Percentiles rank a stretch among this genome's conserved stretches.
Conservation (phyloP, 2,329 filamentous ascomycete genomes). For the Coleophoma cylindrospora region DNA sequence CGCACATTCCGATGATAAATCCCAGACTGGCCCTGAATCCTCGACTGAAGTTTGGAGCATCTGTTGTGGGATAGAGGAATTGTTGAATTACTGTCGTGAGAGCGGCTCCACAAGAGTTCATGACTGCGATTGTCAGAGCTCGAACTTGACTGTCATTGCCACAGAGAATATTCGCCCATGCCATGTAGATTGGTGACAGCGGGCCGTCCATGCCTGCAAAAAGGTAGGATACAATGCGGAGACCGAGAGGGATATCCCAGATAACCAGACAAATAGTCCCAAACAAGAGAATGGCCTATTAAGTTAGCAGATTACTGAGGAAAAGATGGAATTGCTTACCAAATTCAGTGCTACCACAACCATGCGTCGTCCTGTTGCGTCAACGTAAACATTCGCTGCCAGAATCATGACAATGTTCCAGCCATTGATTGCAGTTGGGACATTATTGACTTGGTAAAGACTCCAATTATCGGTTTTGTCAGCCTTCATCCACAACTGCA, state of each 20-base stretch:
- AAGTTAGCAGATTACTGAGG: neutral
- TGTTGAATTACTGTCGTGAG: constrained; percentile 26
- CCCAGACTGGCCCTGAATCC: constrained; percentile 26
- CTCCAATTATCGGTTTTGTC: constrained; percentile 36
- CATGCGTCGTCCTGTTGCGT: constrained; percentile 28
- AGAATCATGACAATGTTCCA: constrained; percentile 45
- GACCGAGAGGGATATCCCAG: constrained; percentile 25
- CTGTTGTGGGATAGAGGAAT: constrained; percentile 27
- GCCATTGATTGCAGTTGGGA: constrained; percentile 41
- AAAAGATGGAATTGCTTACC: neutral
- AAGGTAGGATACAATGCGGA: constrained; percentile 28
- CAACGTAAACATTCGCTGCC: constrained; percentile 21
- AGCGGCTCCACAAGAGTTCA: constrained; percentile 28
- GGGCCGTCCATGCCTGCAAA: constrained; percentile 29
- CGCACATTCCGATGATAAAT: constrained; percentile 18
- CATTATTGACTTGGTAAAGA: constrained; percentile 42
- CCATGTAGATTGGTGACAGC: constrained; percentile 29
- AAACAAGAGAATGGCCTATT: constrained; percentile 18
- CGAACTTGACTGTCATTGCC: constrained; percentile 27
- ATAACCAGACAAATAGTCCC: constrained; percentile 25
- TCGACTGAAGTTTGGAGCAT: constrained; percentile 23
- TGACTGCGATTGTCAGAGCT: constrained; percentile 26
- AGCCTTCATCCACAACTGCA: constrained; percentile 49
- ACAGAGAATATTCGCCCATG: constrained; percentile 28
- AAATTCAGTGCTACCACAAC: constrained; percentile 25